Conservation (phyloP, 2,329 filamentous ascomycete genomes). For the Arthrobotrys conoides region DNA sequence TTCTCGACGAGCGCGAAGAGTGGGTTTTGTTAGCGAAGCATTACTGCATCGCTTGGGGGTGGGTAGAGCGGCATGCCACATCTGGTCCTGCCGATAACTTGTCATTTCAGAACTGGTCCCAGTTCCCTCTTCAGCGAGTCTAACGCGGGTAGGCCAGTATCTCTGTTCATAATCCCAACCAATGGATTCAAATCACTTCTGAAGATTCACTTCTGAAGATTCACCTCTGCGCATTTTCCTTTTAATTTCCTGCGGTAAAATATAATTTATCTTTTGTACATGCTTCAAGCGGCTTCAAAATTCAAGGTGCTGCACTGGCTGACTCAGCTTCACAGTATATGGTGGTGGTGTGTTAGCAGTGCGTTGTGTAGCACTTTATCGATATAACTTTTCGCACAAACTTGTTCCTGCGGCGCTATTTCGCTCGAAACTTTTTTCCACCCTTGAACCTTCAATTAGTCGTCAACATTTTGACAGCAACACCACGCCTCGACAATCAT, state of each 20-base stretch:
- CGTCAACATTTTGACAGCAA: background rate
- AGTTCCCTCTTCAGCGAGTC: conserved; percentile 27
- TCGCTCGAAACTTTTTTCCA: conserved; percentile 11
- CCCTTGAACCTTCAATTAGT: background rate
- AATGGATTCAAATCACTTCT: conserved; percentile 1
- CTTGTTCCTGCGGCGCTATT: background rate
- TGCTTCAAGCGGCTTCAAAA: background rate
- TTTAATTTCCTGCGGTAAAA: too few species aligned
- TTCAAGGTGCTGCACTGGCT: background rate
- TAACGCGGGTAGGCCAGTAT: conserved; percentile 3
- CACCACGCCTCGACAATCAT: background rate
- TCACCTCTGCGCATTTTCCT: background rate
- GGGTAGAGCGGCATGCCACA: conserved; percentile 71
- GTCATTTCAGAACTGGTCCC: conserved; percentile 40
- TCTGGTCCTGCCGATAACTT: background rate
- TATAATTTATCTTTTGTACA: too few species aligned
- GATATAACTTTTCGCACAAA: conserved; percentile 34
- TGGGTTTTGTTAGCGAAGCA: conserved; percentile 88
- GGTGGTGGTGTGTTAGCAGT: conserved; percentile 1
- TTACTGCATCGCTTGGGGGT: conserved; percentile 92
- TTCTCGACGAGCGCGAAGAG: conserved; percentile 95
- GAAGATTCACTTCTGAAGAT: too few species aligned
- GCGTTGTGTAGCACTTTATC: conserved; percentile 40
- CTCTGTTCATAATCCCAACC: background rate
- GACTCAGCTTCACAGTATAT: background rate